These are phyloP conservation scores for Vanrija pseudolonga DNA, from an alignment of 1,284 basidiomycete genomes.

Conservation along the genomic window DNA sequence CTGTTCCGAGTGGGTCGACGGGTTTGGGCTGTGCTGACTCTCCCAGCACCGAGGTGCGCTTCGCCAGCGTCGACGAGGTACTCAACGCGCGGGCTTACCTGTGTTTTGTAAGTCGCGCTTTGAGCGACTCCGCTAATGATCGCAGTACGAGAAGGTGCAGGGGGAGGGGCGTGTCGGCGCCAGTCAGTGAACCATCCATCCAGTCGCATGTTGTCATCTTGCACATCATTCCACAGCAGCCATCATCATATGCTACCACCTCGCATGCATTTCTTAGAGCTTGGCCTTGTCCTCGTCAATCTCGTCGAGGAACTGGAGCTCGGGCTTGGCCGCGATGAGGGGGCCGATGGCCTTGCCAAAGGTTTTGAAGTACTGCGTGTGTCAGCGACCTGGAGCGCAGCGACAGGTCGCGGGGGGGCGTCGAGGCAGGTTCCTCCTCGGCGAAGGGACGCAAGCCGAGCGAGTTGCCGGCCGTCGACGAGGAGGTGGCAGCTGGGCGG, in stretches of 20 bases:
- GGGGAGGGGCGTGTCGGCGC: too few relatives aligned
- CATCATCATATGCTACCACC: too few relatives aligned
- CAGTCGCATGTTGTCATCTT: too few relatives aligned
- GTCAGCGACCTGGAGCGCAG: not conserved
- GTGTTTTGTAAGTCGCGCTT: constrained; percentile 41
- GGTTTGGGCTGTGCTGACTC: not conserved
- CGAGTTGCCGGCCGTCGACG: too few relatives aligned
- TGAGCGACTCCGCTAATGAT: not conserved
- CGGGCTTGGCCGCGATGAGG: not conserved
- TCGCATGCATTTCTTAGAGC: not conserved
- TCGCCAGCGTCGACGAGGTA: constrained; percentile 79
- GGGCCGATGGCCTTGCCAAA: not conserved
- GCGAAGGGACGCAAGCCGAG: too few relatives aligned
- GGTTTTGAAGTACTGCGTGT: constrained; percentile 1
- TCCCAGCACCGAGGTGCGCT: constrained; percentile 62
- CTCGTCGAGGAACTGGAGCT: not conserved
- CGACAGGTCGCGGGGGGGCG: not conserved
- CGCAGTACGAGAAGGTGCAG: constrained; percentile 21
- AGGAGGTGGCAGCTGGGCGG: too few relatives aligned
- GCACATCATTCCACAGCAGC: too few relatives aligned
- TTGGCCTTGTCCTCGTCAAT: not conserved
- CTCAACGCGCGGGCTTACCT: constrained; percentile 85
- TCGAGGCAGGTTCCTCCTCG: not conserved
- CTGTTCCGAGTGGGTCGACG: constrained; percentile 62
- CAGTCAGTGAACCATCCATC: too few relatives aligned